Conservation (phyloP, 805 yeast species). For the Wickerhamiella galacta region DNA sequence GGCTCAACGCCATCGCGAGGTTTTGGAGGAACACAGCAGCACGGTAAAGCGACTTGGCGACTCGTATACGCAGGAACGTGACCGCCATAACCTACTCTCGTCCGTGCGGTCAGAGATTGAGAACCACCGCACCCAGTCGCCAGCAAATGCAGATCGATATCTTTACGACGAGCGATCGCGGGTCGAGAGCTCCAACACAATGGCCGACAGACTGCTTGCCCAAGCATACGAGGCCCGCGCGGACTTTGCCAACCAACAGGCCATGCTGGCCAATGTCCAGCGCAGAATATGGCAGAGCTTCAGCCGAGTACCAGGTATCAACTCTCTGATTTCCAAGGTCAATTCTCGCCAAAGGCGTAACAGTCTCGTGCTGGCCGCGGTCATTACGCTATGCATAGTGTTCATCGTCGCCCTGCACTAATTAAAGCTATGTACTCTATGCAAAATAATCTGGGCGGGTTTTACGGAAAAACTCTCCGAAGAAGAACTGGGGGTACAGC, state of each 20-base stretch:
- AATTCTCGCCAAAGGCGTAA: slow-evolving; percentile 82
- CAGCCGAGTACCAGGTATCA: slow-evolving; percentile 67
- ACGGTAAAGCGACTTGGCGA: slow-evolving; percentile 44
- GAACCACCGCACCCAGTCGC: slow-evolving; percentile 35
- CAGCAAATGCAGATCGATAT: slow-evolving; percentile 37
- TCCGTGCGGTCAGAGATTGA: slow-evolving; percentile 70
- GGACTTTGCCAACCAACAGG: slow-evolving; percentile 59
- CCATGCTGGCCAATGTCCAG: slow-evolving; percentile 44
- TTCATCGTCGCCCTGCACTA: slow-evolving; percentile 33
- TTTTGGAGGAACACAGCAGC: slow-evolving; percentile 48
- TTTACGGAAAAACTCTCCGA: slow-evolving; percentile 15
- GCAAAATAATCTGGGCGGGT: slow-evolving; percentile 17
- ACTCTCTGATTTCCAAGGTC: slow-evolving; percentile 55
- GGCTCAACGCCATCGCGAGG: slow-evolving; percentile 64
- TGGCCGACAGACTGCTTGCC: slow-evolving; percentile 65
- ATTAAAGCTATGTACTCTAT: slow-evolving; percentile 2
- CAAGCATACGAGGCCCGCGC: slow-evolving; percentile 86
- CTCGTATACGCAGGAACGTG: slow-evolving; percentile 54
- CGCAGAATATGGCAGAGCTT: slow-evolving; percentile 43
- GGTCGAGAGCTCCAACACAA: slow-evolving; percentile 50
- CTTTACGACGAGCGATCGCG: slow-evolving; percentile 61
- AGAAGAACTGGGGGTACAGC: slow-evolving; percentile 19
- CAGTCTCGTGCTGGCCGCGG: slow-evolving; percentile 59
- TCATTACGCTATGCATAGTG: slow-evolving; percentile 59
- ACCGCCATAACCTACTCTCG: slow-evolving; percentile 53